Evolutionary conservation across 2,329 filamentous ascomycete genomes (phyloP), one percentile per base, ranked within the genome.

Genomic region (Fusarium udum): DNA sequence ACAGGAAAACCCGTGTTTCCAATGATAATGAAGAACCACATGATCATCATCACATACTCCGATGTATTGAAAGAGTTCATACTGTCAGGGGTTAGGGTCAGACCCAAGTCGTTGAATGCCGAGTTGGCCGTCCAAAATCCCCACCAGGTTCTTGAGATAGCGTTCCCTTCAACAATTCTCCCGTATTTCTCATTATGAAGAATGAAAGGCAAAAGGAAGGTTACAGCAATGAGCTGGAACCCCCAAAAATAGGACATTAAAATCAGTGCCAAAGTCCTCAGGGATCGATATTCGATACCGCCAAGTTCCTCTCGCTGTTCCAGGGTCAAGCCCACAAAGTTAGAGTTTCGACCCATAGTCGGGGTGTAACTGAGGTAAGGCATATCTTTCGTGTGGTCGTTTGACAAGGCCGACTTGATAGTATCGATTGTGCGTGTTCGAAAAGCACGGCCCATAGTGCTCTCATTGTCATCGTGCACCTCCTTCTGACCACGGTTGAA

Each of bases 1-100:
- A 96, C 93, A 0, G 95, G 96, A 76, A 98, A 98, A 0, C 93
- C 96, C 1, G 95, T 98, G 78, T 98, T 98, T 63, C 95, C 95
- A 69, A 97, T 94, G 69, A 98, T 91, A 79, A 98, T 96, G 46
- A 98, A 88, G 76, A 97, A 97, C 12, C 91, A 90, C 83, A 95
- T 90, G 48, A 96, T 80, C 28, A 98, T 85, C 51, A 98, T 85
- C 2, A 92, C 91, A 76, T 94, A 92, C 12, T 92, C 85, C 2
- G 94, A 93, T 14, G 85, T 88, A 75, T 94, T 91, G 81, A 98
- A 98, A 0, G 94, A 95, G 46, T 91, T 88, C 95, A 99, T 98
- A 75, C 95, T 98, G 83, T 98, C 93, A 0, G 95, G 92, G 0
- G 95, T 98, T 73, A 99, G 85, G 4, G 95, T 95, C 77, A 95